A percentile compares a stretch with the other conserved stretches of the same genome.
phyloP scores from a whole-genome alignment of 2,329 filamentous ascomycete species.

The Ophiocordyceps unilateralis region DNA sequence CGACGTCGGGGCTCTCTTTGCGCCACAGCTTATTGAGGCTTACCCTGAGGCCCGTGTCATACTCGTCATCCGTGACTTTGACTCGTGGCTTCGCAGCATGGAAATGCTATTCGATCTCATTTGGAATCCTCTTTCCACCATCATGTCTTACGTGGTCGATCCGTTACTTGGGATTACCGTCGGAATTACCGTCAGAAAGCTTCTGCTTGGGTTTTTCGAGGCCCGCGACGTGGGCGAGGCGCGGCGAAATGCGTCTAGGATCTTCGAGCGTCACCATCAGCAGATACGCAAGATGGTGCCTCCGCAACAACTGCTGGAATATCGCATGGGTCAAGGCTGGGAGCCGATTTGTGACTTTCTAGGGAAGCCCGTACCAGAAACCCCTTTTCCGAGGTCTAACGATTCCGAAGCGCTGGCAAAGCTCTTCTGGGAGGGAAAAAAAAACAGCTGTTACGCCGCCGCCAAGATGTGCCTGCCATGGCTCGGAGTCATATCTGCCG shows the following conservation, averaged over 20 bases:
- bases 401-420: conserved; percentile 3
- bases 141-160: background rate
- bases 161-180: background rate
- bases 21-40: conserved; percentile 8
- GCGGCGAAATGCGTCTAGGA: conserved; percentile 3
- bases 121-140: background rate
- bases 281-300: conserved; percentile 9
- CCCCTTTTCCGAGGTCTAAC: conserved; percentile 13
- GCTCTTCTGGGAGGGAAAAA: background rate
- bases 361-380: conserved; percentile 11
- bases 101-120: background rate
- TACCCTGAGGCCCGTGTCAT: conserved; percentile 15
- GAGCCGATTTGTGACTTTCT: conserved; percentile 16
- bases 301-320: conserved; percentile 12
- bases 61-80: conserved; percentile 11
- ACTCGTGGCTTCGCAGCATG: conserved; percentile 11
- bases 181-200: background rate
- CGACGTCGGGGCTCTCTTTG: conserved; percentile 9
- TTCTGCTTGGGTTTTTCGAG: conserved; percentile 1
- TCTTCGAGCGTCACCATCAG: conserved; percentile 12
- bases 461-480: background rate
- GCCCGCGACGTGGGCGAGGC: conserved; percentile 4
- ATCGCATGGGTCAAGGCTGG: conserved; percentile 13
- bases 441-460: background rate
- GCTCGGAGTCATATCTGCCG: background rate